phyloP scores from a whole-genome alignment of 768 basidiomycete species.

The Daedaleopsis sinensis region DNA sequence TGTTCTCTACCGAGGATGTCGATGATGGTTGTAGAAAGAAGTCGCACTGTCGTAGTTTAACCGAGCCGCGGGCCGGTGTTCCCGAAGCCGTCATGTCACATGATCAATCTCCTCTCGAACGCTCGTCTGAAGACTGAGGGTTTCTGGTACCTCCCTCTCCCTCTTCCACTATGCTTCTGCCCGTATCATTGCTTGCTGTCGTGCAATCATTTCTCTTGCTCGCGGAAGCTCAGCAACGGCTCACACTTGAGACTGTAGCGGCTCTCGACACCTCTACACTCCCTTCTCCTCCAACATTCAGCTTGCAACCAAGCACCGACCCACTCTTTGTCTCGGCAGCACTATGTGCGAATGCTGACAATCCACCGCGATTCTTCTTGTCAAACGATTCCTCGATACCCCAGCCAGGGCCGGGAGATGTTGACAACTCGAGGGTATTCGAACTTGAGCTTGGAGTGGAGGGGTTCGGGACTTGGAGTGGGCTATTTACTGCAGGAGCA shows the following conservation, averaged over 20 bases:
- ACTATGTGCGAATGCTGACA: constrained; percentile 30
- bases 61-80: no score
- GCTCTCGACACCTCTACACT: constrained; percentile 17
- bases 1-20: no score
- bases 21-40: no score
- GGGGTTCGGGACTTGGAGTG: constrained; percentile 58
- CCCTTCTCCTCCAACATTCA: constrained; percentile 26
- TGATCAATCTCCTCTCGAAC: no score
- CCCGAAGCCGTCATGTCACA: no score
- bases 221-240: constrained; percentile 22
- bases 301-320: constrained; percentile 30
- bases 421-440: constrained; percentile 43
- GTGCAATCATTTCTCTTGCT: constrained; percentile 22
- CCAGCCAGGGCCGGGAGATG: constrained; percentile 38
- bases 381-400: constrained; percentile 48
- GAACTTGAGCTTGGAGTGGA: constrained; percentile 48
- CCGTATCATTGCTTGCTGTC: constrained; percentile 21
- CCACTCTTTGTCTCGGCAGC: constrained; percentile 37
- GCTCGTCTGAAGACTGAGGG: no score
- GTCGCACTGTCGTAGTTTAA: no score
- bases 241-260: constrained; percentile 21
- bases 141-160: no score
- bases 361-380: constrained; percentile 57
- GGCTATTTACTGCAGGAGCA: constrained; percentile 49
- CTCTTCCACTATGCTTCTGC: constrained; percentile 15